A percentile compares a stretch with the other conserved stretches of the same genome.
phyloP scores from a whole-genome alignment of 495 filamentous ascomycete genomes.

The Choiromyces venosus region DNA sequence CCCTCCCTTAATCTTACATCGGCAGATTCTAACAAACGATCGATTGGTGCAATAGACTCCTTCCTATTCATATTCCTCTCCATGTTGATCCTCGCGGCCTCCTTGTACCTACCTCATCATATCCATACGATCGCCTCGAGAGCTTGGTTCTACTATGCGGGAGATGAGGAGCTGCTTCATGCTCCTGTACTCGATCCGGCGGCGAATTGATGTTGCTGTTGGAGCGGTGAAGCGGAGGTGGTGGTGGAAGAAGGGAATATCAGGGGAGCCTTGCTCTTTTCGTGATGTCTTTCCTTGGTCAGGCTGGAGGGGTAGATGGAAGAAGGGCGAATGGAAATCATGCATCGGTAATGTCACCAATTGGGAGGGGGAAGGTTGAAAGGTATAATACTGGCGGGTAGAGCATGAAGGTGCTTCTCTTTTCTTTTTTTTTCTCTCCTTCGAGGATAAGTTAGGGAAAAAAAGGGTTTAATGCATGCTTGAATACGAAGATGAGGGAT shows the following conservation, averaged over 20 bases:
- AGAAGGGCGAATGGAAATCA: constrained; percentile 4
- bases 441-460: constrained; percentile 16
- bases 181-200: constrained; percentile 7
- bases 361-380: not conserved
- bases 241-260: not conserved
- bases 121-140: constrained; percentile 68
- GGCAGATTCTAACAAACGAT: not conserved
- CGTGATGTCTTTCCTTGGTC: constrained; percentile 17
- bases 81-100: constrained; percentile 76
- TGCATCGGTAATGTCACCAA: constrained; percentile 6
- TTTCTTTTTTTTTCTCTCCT: constrained; percentile 13
- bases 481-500: constrained; percentile 18
- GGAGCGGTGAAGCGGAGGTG: not conserved
- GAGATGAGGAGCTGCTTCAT: constrained; percentile 54
- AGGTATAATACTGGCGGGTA: constrained; percentile 13
- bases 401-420: constrained; percentile 21
- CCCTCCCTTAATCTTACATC: constrained; percentile 6
- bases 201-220: not conserved
- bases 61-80: constrained; percentile 79
- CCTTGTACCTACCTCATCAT: constrained; percentile 90
- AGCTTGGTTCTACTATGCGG: constrained; percentile 89
- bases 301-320: not conserved
- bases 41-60: constrained; percentile 57
- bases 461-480: constrained; percentile 16
- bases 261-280: constrained; percentile 10